Evolutionary conservation across 2,329 filamentous ascomycete genomes (phyloP).

Genomic region (Colletotrichum chrysophilum): DNA sequence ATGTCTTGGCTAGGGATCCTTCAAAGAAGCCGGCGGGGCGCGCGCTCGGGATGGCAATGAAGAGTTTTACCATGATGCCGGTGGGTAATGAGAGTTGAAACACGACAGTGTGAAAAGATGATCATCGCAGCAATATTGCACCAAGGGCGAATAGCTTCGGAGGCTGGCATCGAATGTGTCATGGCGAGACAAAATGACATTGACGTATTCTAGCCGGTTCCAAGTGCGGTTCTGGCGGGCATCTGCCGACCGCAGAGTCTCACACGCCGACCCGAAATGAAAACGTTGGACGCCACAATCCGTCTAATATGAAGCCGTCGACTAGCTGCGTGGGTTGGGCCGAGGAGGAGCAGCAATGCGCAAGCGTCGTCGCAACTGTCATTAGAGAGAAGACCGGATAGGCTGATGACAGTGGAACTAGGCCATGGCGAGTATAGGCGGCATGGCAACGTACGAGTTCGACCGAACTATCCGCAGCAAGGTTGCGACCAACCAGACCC

Average conservation of each 20-base stretch:
- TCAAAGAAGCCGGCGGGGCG: background rate
- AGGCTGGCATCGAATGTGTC: background rate
- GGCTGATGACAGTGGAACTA: background rate
- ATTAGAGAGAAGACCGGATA: background rate
- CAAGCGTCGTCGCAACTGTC: slow-evolving; percentile 9
- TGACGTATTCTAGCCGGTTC: slow-evolving; percentile 15
- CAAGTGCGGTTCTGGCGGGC: background rate
- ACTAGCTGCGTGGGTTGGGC: background rate
- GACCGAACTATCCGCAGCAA: slow-evolving; percentile 9
- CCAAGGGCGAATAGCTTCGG: background rate
- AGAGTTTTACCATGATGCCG: slow-evolving; percentile 9
- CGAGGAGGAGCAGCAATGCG: background rate
- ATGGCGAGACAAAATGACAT: background rate
- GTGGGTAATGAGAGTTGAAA: slow-evolving; percentile 11
- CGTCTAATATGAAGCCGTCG: background rate
- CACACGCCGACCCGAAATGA: background rate
- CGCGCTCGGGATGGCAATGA: background rate
- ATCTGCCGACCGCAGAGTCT: slow-evolving; percentile 4
- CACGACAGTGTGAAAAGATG: background rate
- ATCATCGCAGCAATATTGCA: background rate
- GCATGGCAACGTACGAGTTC: slow-evolving; percentile 9
- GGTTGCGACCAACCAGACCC: background rate
- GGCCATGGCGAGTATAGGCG: background rate
- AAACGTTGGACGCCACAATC: slow-evolving; percentile 7
- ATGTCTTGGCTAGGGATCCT: slow-evolving; percentile 1